A percentile compares a stretch with the other conserved stretches of the same genome.
These are phyloP conservation scores for Globisporangium perplexum DNA, from an alignment of 352 stramenopile genomes.

Conservation along the genomic window DNA sequence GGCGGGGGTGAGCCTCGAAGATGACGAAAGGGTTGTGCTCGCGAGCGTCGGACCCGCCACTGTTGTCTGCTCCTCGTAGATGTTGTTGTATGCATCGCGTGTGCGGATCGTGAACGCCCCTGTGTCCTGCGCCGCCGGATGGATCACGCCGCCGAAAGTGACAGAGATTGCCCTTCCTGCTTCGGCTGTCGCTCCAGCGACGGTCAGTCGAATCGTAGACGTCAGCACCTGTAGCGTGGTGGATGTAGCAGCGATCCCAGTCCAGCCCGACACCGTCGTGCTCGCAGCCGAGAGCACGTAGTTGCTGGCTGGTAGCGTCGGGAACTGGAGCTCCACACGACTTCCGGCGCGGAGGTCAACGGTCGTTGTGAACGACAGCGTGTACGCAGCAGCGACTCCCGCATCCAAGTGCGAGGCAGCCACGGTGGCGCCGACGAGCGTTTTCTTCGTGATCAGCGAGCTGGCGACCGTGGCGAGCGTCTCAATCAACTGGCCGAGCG, in stretches of 20 bases:
- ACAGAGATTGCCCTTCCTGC: constrained; percentile 24
- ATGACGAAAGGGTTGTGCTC: constrained; percentile 21
- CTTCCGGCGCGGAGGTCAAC: constrained; percentile 33
- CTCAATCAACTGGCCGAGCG: constrained; percentile 27
- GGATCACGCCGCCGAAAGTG: constrained; percentile 44
- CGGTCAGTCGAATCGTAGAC: constrained; percentile 28
- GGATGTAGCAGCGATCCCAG: constrained; percentile 23
- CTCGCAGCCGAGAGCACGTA: constrained; percentile 24
- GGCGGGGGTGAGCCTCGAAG: constrained; percentile 25
- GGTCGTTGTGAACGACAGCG: constrained; percentile 33
- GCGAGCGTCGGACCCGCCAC: constrained; percentile 21
- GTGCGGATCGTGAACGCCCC: constrained; percentile 37
- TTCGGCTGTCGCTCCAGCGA: constrained; percentile 24
- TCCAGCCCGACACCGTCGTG: constrained; percentile 19
- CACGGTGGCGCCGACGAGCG: constrained; percentile 23
- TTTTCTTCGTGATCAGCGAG: constrained; percentile 20
- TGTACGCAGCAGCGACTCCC: constrained; percentile 25
- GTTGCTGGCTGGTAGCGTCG: constrained; percentile 24
- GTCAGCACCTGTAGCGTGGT: constrained; percentile 21
- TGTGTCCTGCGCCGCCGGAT: constrained; percentile 32
- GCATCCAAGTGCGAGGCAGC: constrained; percentile 20
- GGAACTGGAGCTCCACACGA: constrained; percentile 42
- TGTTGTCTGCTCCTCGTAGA: constrained; percentile 33
- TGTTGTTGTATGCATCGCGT: constrained; percentile 22
- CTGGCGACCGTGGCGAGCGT: constrained; percentile 21